Evolutionary conservation across 2,329 filamentous ascomycete species (phyloP).

Genomic region (Ceratocystis albifundus): DNA sequence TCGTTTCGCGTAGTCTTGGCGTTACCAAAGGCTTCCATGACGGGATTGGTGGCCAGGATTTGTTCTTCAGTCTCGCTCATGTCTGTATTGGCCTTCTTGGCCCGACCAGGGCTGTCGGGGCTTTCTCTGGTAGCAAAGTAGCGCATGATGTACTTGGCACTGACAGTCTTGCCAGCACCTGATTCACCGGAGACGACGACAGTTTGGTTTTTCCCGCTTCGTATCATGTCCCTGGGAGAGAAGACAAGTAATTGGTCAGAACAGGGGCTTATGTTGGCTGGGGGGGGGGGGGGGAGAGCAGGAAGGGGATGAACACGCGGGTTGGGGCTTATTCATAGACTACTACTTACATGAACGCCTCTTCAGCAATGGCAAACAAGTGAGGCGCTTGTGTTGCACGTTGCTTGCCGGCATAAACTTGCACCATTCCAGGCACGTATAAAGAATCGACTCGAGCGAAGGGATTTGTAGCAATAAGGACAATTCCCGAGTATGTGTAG

Average conservation of each 20-base stretch:
- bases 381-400: conserved; percentile 93
- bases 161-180: conserved; percentile 96
- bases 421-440: conserved; percentile 99
- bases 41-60: conserved; percentile 94
- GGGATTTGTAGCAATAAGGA: conserved; percentile 95
- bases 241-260: conserved; percentile 12
- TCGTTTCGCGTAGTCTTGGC: conserved; percentile 99
- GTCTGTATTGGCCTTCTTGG: conserved; percentile 60
- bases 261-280: conserved; percentile 31
- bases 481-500: conserved; percentile 98
- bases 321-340: background rate
- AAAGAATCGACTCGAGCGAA: conserved; percentile 95
- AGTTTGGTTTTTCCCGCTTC: conserved; percentile 91
- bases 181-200: conserved; percentile 99
- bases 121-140: conserved; percentile 98
- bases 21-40: conserved; percentile 99
- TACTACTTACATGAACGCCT: conserved; percentile 76
- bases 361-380: conserved; percentile 96
- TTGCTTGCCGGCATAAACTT: conserved; percentile 95
- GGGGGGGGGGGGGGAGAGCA: background rate
- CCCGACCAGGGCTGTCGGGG: conserved; percentile 70
- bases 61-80: conserved; percentile 99
- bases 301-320: background rate
- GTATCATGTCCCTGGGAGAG: conserved; percentile 72
- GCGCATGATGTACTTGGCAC: conserved; percentile 99